phyloP scores from a whole-genome alignment of 2,329 filamentous ascomycete genomes.

The Pyrenophora graminea region DNA sequence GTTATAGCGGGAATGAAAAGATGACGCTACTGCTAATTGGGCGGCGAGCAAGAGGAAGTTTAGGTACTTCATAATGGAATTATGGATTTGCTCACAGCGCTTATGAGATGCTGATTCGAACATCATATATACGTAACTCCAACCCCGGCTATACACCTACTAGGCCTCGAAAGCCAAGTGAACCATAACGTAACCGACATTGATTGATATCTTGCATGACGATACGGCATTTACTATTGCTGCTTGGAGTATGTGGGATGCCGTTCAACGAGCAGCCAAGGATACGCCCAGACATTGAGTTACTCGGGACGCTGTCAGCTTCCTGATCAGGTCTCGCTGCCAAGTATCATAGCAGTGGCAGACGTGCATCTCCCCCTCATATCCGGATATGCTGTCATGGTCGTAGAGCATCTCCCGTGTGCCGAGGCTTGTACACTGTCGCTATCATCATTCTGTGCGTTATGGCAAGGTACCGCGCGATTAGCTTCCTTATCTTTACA shows the following conservation, averaged over 20 bases:
- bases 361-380: constrained; percentile 18
- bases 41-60: constrained; percentile 10
- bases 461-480: too few species aligned
- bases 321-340: constrained; percentile 23
- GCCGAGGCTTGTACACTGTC: not conserved
- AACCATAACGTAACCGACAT: constrained; percentile 7
- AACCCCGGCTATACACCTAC: not conserved
- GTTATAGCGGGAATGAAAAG: constrained; percentile 4
- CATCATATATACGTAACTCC: not conserved
- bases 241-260: constrained; percentile 7
- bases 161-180: not conserved
- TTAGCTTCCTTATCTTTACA: too few species aligned
- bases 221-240: not conserved
- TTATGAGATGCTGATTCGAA: too few species aligned
- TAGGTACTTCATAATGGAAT: constrained; percentile 5
- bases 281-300: constrained; percentile 9
- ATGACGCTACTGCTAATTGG: constrained; percentile 19
- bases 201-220: not conserved
- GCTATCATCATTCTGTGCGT: too few species aligned
- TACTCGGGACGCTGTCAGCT: constrained; percentile 17
- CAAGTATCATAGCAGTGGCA: constrained; percentile 20
- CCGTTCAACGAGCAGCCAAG: constrained; percentile 11
- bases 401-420: not conserved
- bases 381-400: not conserved
- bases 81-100: too few species aligned